Conservation (phyloP, 768 basidiomycete species). For the Auricularia sp. region DNA sequence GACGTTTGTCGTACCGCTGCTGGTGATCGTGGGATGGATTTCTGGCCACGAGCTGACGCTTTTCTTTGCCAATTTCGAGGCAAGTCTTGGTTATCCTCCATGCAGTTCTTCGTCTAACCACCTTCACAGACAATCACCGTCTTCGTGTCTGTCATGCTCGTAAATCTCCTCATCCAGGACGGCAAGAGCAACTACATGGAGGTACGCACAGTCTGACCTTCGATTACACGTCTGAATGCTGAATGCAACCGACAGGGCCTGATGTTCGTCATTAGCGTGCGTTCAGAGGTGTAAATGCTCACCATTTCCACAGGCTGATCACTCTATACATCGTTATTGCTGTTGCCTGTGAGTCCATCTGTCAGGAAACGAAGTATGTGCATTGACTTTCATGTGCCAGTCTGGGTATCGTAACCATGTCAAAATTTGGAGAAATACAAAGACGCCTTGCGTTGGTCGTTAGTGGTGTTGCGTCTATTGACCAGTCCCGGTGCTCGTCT, state of each 20-base stretch:
- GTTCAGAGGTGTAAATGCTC: too few relatives aligned
- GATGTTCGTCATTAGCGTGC: constrained; percentile 32
- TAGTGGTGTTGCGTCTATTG: too few relatives aligned
- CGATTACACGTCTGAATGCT: neutral
- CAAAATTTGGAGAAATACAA: too few relatives aligned
- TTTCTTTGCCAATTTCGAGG: constrained; percentile 82
- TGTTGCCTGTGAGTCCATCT: constrained; percentile 51
- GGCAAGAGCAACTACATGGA: constrained; percentile 28
- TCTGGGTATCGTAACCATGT: constrained; percentile 33
- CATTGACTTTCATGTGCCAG: constrained; percentile 13
- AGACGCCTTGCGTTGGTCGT: too few relatives aligned
- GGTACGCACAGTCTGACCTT: constrained; percentile 16
- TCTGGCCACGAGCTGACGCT: constrained; percentile 63
- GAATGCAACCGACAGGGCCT: constrained; percentile 52
- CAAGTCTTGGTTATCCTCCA: constrained; percentile 15
- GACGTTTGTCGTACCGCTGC: constrained; percentile 72
- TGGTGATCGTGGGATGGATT: constrained; percentile 85
- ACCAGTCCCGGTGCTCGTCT: too few relatives aligned
- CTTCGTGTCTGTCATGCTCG: constrained; percentile 81
- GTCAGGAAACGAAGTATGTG: neutral
- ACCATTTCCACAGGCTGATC: constrained; percentile 20
- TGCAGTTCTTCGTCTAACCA: neutral
- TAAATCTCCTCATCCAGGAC: constrained; percentile 59
- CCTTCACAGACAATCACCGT: constrained; percentile 57
- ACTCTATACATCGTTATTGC: constrained; percentile 74